Evolutionary conservation across 1,284 basidiomycete genomes (phyloP), one percentile per base, ranked within the genome.

Genomic region (Golubevia pallescens): DNA sequence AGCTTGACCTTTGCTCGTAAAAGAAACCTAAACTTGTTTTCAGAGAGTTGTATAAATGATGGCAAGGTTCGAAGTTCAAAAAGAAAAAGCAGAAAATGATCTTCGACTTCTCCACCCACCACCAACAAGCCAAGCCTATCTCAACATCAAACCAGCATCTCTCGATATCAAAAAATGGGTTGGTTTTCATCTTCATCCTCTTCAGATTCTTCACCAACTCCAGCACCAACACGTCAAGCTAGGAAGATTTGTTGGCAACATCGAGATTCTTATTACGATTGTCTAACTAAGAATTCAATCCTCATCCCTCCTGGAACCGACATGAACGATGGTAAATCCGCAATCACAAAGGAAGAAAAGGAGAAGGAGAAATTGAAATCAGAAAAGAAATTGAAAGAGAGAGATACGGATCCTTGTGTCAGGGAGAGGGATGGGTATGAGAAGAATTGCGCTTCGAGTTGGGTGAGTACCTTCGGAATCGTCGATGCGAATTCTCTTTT

Each of bases 291-390:
- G 19, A 69, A 82, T 65, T 60, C 66, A 2, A 66, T 85, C 54
- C 56, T 66, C n/a, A 63, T 76, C 0, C 82, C 82, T 0, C 82
- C 82, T 3, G 82, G 82, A 3, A 83, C 79, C 0, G 81, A 84
- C 58, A 80, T 79, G 74, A 67, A 66, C 42, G 81, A 78, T 23
- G 79, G 72, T 14, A 71, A 69, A n/a, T 68, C 74, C 2, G 66
- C 67, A 16, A 74, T 70, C 51, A 73, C 68, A 24, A 73, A 76
- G 48, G 66, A 72, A 28, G 71, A 66, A 19, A 61, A 64, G 34
- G 34, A 38, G 34, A 38, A 38, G 10, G 34, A 38, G 10, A 4
- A 38, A 10, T 5, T 5, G 23, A 62, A 69, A 28, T 78, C 6
- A 16, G 21, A 7, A 51, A 48, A 10, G 10, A 5, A 5, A 10